A percentile compares a stretch with the other conserved stretches of the same genome.
These are phyloP conservation scores for Euphorbia tirucalli DNA, from an alignment of 345 rosid species.

Conservation along the genomic window DNA sequence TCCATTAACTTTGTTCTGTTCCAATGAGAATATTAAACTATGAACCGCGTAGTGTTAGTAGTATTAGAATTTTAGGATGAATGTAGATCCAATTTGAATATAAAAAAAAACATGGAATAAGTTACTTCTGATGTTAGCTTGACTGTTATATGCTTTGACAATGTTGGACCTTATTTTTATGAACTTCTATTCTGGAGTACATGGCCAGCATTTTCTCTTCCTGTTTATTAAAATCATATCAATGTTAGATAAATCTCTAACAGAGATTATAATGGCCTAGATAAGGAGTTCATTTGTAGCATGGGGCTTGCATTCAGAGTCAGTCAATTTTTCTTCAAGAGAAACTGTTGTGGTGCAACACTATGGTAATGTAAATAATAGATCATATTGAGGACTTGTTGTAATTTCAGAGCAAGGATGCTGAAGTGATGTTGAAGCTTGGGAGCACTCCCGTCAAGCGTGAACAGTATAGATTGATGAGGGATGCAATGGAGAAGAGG, in stretches of 20 bases:
- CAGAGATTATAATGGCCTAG: too few relatives aligned
- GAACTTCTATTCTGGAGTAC: neutral
- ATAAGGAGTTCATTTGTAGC: too few relatives aligned
- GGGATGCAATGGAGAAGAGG: slow-evolving; percentile 97
- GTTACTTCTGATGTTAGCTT: neutral
- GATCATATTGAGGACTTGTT: neutral
- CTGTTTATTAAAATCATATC: too few relatives aligned
- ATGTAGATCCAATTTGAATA: too few relatives aligned
- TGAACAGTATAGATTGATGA: slow-evolving; percentile 78
- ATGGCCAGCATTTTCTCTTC: neutral
- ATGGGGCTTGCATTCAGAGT: neutral
- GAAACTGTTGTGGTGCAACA: neutral
- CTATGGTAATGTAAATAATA: neutral
- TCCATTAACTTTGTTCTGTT: neutral
- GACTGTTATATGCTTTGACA: neutral
- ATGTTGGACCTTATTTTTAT: neutral
- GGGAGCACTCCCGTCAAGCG: slow-evolving; percentile 93
- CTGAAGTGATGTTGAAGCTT: slow-evolving; percentile 90
- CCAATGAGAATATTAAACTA: neutral
- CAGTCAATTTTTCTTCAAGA: neutral
- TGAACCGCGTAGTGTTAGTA: neutral
- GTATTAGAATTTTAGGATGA: neutral
- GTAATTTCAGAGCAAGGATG: slow-evolving; percentile 77
- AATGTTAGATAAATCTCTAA: too few relatives aligned
- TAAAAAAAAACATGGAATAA: neutral